Percentiles rank a stretch among this genome's conserved stretches.
Evolutionary conservation across 1,284 basidiomycete genomes (phyloP).

Genomic region (Marasmius oreades): DNA sequence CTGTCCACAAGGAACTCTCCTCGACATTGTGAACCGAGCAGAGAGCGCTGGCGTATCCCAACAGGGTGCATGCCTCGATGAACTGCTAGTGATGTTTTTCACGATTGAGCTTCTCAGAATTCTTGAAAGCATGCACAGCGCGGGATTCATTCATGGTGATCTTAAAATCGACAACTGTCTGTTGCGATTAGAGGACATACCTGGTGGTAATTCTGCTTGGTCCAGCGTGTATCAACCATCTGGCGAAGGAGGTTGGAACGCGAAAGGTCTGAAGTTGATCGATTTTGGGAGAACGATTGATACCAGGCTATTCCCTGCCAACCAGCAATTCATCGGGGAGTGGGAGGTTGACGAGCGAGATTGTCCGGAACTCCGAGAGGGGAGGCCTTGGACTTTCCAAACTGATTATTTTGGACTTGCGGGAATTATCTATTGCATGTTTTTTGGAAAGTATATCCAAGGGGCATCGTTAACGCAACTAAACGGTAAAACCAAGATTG

Average conservation of each 20-base stretch:
- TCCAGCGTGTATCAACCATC: constrained; percentile 69
- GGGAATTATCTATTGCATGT: constrained; percentile 90
- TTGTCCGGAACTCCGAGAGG: constrained; percentile 86
- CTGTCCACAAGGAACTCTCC: constrained; percentile 88
- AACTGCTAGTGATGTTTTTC: constrained; percentile 95
- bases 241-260: constrained; percentile 81
- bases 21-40: constrained; percentile 91
- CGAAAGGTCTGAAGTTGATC: constrained; percentile 89
- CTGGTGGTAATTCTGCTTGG: constrained; percentile 71
- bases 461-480: constrained; percentile 48
- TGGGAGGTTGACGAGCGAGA: constrained; percentile 89
- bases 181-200: constrained; percentile 82
- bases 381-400: constrained; percentile 87
- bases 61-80: constrained; percentile 84
- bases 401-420: constrained; percentile 96
- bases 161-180: constrained; percentile 99
- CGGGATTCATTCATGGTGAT: constrained; percentile 94
- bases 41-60: constrained; percentile 64
- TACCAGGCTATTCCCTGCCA: constrained; percentile 70
- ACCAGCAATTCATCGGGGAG: constrained; percentile 82
- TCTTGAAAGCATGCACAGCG: constrained; percentile 78
- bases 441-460: constrained; percentile 95
- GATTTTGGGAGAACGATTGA: constrained; percentile 97
- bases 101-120: constrained; percentile 84
- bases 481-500: constrained; percentile 55